Evolutionary conservation across 371 early-diverging fungal species (phyloP), one percentile per base, ranked within the genome.

Genomic region (Mortierella sp.): DNA sequence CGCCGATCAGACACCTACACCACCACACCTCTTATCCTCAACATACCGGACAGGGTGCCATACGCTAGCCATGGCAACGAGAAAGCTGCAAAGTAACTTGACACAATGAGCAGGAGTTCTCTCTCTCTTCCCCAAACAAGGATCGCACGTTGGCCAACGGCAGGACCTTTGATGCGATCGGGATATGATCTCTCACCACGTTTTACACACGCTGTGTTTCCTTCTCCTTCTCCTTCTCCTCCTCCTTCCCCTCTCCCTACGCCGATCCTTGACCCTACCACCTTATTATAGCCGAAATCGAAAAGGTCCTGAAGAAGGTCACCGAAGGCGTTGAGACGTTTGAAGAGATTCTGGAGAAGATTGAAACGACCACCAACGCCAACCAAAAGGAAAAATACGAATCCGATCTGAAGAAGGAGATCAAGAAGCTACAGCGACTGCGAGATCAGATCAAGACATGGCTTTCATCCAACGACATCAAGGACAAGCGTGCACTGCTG

Each of bases 361-460:
- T 98, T 16, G 85, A 92, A 49, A 79, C 87, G 39, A 86, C 95
- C 4, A 85, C 86, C 28, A 95, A 91, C 65, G 68, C 85, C 49
- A 90, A 95, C 57, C 97, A 97, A 78, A 95, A 95, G 81, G 96
- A 98, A 68, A 97, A 98, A 81, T 91, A 92, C 63, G 98, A 98
- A 70, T 87, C 87, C 39, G 97, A 97, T 62, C 79, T 98, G 66
- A 98, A 98, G 79, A 96, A 95, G 82, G 98, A 98, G 81, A 98
- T 98, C 78, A 98, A 98, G 78, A 97, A 98, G 80, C 86, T 97
- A 52, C 98, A 97, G 70, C 86, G 97, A 63, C 84, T 87, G 58
- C 89, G 98, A 40, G 98, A 98, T 82, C 96, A 96, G 80, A 97
- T 98, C 79, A 97, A 98, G 79, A 89, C 92, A 57, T 98, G 97